These are phyloP conservation scores for Apiosordaria backusii DNA, from an alignment of 495 filamentous ascomycete genomes.

Conservation along the genomic window DNA sequence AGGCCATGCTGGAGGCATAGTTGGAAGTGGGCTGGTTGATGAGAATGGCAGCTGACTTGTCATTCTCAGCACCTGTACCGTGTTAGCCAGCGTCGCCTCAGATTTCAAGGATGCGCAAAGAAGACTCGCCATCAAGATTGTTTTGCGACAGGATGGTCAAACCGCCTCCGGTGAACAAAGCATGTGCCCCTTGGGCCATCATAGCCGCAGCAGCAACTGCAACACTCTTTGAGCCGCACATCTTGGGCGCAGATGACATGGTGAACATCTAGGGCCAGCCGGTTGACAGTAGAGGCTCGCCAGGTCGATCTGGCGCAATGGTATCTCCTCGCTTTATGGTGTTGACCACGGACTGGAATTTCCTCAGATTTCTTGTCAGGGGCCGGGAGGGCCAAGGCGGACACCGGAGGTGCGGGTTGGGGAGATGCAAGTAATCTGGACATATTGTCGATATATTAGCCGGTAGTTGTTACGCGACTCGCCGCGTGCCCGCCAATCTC, in stretches of 20 bases:
- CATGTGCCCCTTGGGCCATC: background rate
- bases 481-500: background rate
- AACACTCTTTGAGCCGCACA: background rate
- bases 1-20: constrained; percentile 20
- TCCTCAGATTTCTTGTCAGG: background rate
- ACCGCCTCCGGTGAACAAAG: constrained; percentile 25
- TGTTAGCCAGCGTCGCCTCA: background rate
- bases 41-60: constrained; percentile 28
- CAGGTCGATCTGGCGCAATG: too few relatives aligned
- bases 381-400: background rate
- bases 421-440: background rate
- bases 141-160: constrained; percentile 32
- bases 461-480: background rate
- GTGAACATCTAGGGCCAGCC: background rate
- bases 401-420: constrained; percentile 4
- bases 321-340: background rate
- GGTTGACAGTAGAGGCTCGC: background rate
- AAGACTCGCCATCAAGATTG: constrained; percentile 25
- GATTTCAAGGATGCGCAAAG: background rate
- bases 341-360: too few relatives aligned
- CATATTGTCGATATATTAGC: constrained; percentile 5
- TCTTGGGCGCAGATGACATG: background rate
- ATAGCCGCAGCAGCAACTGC: background rate
- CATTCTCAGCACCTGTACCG: constrained; percentile 22
- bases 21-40: constrained; percentile 25